A percentile compares a stretch with the other conserved stretches of the same genome.
Evolutionary conservation across 306 rosid genomes (phyloP).

Genomic region (Vigna radiata): DNA sequence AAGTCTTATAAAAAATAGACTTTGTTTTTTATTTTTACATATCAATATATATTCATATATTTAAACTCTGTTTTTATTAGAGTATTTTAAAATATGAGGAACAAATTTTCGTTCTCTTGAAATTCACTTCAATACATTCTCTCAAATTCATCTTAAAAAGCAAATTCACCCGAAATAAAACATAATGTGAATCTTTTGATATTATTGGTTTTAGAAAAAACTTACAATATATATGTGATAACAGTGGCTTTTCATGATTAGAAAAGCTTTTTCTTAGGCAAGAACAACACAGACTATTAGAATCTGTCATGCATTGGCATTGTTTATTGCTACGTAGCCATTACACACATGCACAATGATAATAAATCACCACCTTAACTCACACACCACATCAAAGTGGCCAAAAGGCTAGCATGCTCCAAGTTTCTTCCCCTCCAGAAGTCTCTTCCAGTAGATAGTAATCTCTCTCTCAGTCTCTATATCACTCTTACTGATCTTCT

Average conservation of each 20-base stretch:
- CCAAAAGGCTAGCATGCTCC: conserved; percentile 59
- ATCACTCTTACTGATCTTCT: conserved; percentile 51
- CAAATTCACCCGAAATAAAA: too few relatives aligned
- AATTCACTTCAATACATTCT: too few relatives aligned
- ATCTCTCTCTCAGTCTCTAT: conserved; percentile 53
- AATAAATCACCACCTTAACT: conserved; percentile 1
- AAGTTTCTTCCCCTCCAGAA: conserved; percentile 58
- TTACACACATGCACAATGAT: neutral
- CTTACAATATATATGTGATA: neutral
- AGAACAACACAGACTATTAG: neutral
- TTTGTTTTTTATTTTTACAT: too few relatives aligned
- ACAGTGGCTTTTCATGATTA: neutral
- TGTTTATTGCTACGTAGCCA: neutral
- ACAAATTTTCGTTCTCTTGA: too few relatives aligned
- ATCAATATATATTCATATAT: too few relatives aligned
- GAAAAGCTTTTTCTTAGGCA: neutral
- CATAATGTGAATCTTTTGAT: too few relatives aligned
- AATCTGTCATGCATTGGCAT: neutral
- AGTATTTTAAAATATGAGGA: too few relatives aligned
- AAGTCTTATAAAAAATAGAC: too few relatives aligned
- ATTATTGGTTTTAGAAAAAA: too few relatives aligned
- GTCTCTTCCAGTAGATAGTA: conserved; percentile 59
- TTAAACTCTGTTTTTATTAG: too few relatives aligned
- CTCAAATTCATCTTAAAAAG: too few relatives aligned
- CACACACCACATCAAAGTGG: conserved; percentile 2